These are phyloP conservation scores for Aphanoascus verrucosus DNA, from an alignment of 2,329 filamentous ascomycete species.

Conservation along the genomic window DNA sequence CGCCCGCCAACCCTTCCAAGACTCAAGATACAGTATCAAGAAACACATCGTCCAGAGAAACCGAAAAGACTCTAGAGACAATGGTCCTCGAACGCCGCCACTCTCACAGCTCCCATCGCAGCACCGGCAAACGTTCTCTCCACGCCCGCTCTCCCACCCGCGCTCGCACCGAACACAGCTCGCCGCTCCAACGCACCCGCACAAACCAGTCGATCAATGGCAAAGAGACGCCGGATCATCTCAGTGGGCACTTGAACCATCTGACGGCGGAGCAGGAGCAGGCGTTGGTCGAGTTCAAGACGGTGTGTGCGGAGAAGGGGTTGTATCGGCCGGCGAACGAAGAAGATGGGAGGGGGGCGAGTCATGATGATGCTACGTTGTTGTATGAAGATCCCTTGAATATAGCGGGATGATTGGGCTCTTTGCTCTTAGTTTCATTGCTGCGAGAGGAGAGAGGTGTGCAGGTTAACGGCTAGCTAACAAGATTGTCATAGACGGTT, in stretches of 20 bases:
- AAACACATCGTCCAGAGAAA: not conserved
- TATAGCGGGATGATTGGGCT: no score
- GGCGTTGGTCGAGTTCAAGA: constrained; percentile 62
- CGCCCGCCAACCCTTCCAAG: not conserved
- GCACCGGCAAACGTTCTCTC: constrained; percentile 8
- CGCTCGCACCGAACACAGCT: not conserved
- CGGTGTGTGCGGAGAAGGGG: constrained; percentile 52
- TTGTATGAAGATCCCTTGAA: constrained; percentile 29
- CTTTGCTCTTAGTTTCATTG: not conserved
- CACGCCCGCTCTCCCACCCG: not conserved
- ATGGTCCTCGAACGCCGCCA: constrained; percentile 14
- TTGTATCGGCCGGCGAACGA: constrained; percentile 37
- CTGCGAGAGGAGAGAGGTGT: not conserved
- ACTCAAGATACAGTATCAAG: no score
- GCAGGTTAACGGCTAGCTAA: not conserved
- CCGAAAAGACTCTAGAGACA: not conserved
- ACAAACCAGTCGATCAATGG: constrained; percentile 10
- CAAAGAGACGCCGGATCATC: constrained; percentile 9
- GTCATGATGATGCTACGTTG: constrained; percentile 40
- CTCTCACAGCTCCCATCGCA: constrained; percentile 9
- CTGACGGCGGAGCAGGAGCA: constrained; percentile 58
- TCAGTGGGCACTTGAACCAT: constrained; percentile 64
- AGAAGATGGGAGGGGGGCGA: constrained; percentile 27
- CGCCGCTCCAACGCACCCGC: not conserved
- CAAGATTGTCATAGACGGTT: constrained; percentile 52